Conservation (phyloP, 345 rosid genomes). For the Passiflora organensis region DNA sequence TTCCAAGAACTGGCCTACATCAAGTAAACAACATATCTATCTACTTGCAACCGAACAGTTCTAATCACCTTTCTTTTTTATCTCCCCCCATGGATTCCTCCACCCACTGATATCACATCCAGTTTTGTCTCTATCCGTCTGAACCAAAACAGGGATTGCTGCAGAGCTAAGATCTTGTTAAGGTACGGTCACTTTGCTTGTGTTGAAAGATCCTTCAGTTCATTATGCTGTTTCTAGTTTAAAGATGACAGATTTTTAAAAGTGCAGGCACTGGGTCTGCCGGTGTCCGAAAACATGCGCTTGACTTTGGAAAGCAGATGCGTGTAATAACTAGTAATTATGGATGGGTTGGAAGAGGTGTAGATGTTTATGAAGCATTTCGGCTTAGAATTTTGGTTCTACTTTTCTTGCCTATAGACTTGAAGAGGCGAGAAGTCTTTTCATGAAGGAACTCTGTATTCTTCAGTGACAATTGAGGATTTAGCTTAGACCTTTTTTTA, state of each 20-base stretch:
- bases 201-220: neutral
- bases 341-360: too few species aligned
- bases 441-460: neutral
- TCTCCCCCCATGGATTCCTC: neutral
- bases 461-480: neutral
- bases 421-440: slow-evolving; percentile 3
- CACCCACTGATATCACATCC: slow-evolving; percentile 6
- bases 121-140: neutral
- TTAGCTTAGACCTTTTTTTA: neutral
- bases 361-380: too few species aligned
- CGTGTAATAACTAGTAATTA: too few species aligned
- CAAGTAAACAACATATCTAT: neutral
- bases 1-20: slow-evolving; percentile 24
- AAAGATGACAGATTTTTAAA: neutral
- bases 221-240: neutral
- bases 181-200: neutral
- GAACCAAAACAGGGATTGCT: neutral
- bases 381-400: neutral
- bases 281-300: neutral
- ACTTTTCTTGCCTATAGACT: neutral
- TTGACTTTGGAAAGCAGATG: too few species aligned
- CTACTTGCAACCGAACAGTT: neutral
- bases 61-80: neutral
- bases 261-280: neutral
- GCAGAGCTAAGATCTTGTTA: neutral